Conservation (phyloP, 1,139 yeast species). For the Yamadazyma dushanensis region DNA sequence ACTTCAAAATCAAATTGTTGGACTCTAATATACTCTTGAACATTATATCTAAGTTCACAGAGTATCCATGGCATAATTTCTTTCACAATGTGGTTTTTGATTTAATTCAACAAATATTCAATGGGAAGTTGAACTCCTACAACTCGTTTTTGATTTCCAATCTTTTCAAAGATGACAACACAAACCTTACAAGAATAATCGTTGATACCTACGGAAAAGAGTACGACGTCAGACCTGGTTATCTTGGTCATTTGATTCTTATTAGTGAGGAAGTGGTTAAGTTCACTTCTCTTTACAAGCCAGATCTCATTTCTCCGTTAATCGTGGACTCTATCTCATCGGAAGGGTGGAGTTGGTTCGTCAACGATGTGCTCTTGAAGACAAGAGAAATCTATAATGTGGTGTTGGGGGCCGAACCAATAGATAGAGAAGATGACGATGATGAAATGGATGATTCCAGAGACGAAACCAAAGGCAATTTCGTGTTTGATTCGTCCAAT, state of each 20-base stretch:
- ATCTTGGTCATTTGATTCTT: slow-evolving; percentile 48
- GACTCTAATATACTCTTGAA: slow-evolving; percentile 40
- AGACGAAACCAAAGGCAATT: slow-evolving; percentile 13
- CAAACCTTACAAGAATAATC: slow-evolving; percentile 37
- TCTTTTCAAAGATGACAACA: slow-evolving; percentile 31
- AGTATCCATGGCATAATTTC: slow-evolving; percentile 49
- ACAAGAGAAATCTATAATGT: slow-evolving; percentile 50
- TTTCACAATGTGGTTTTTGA: slow-evolving; percentile 54
- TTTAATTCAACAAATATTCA: slow-evolving; percentile 48
- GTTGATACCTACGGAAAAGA: slow-evolving; percentile 28
- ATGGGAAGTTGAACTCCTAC: slow-evolving; percentile 49
- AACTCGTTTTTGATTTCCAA: slow-evolving; percentile 49
- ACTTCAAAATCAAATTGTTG: slow-evolving; percentile 41
- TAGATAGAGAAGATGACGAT: slow-evolving; percentile 15
- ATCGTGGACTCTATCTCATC: slow-evolving; percentile 40
- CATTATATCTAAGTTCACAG: slow-evolving; percentile 38
- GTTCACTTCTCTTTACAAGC: slow-evolving; percentile 49
- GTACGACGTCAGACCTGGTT: slow-evolving; percentile 41
- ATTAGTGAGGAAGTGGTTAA: slow-evolving; percentile 52
- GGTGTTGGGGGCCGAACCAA: slow-evolving; percentile 35
- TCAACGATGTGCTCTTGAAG: slow-evolving; percentile 40
- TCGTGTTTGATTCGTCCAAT: slow-evolving; percentile 34
- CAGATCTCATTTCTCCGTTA: slow-evolving; percentile 46
- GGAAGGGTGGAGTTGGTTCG: slow-evolving; percentile 48
- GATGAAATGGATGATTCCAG: slow-evolving; percentile 3